Evolutionary conservation across 2,329 filamentous ascomycete genomes (phyloP).

Genomic region (Paracorniculantispora psalliotae): DNA sequence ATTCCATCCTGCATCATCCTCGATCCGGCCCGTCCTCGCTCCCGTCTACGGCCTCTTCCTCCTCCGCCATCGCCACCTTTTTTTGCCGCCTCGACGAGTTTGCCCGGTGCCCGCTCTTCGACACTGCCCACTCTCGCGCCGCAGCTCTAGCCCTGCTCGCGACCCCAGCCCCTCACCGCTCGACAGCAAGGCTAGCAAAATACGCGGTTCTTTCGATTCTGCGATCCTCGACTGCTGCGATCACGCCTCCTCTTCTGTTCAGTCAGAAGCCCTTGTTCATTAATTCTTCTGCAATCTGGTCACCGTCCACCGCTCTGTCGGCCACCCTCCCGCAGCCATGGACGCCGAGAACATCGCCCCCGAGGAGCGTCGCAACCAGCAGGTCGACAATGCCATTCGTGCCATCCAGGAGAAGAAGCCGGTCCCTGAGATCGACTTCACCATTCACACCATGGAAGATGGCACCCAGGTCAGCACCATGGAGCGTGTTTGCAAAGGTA

Average conservation of each 20-base stretch:
- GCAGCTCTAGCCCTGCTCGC: constrained; percentile 1
- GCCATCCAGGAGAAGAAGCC: constrained; percentile 94
- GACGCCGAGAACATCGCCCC: constrained; percentile 39
- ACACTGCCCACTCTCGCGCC: not conserved
- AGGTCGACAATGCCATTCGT: constrained; percentile 85
- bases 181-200: not conserved
- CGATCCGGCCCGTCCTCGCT: not conserved
- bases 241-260: not conserved
- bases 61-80: not conserved
- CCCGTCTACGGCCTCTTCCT: not conserved
- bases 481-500: constrained; percentile 98
- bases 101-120: not conserved
- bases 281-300: not conserved
- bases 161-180: constrained; percentile 7
- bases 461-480: constrained; percentile 89
- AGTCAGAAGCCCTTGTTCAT: not conserved
- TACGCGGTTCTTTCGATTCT: not conserved
- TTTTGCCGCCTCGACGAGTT: not conserved
- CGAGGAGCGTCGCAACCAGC: constrained; percentile 48
- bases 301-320: not conserved
- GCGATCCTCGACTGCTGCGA: not conserved
- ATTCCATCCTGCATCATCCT: not conserved
- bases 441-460: constrained; percentile 97
- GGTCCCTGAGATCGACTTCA: constrained; percentile 96
- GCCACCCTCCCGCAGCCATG: constrained; percentile 34